Evolutionary conservation across 1,284 basidiomycete species (phyloP), one percentile per base, ranked within the genome.

Genomic region (Flammula alnicola): DNA sequence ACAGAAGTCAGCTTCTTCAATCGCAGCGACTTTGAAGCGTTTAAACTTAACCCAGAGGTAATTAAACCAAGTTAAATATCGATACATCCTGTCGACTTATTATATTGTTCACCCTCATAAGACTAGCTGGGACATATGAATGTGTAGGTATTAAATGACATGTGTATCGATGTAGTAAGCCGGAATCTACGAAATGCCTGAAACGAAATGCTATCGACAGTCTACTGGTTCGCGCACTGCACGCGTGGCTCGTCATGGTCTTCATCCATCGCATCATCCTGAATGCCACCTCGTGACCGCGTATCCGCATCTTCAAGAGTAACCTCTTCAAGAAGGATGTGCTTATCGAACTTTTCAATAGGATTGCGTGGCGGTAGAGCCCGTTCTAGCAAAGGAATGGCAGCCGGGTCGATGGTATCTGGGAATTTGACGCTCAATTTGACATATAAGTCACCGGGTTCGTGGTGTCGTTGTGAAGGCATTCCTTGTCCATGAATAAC

Each of bases 401-500:
- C 74, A 30, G 79, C 74, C 25, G 84, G 74, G 52, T 90, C 82
- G 67, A 99, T 84, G 44, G 73, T 66, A 27, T 95, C 91, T 49
- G 97, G 97, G 86, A 99, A 99, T 54, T 80, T 82, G 65, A 99
- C 91, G 59, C 79, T 80, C 61, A 99, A 75, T 64, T 88, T 91
- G 72, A 99, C 81, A 69, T 88, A 95, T 57, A 99, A 80, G 72
- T 99, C 95, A 35, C 97, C 97, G 41, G 88, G 82, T 68, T 99
- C 95, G 74, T 99, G 97, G 74, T 98, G 95, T 58, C 97, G 86
- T 72, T 91, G 91, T 51, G 96, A 98, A 30, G 96, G 97, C 97
- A 99, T 99, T 58, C 97, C 97, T 73, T 98, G 95, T 6, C 90
- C 91, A 44, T 84, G 83, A 58, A 99, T 90, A 55, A 96, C 88